Percentiles rank a stretch among this genome's conserved stretches.
Evolutionary conservation across 352 stramenopile genomes (phyloP).

Genomic region (Phytophthora tentaculata): DNA sequence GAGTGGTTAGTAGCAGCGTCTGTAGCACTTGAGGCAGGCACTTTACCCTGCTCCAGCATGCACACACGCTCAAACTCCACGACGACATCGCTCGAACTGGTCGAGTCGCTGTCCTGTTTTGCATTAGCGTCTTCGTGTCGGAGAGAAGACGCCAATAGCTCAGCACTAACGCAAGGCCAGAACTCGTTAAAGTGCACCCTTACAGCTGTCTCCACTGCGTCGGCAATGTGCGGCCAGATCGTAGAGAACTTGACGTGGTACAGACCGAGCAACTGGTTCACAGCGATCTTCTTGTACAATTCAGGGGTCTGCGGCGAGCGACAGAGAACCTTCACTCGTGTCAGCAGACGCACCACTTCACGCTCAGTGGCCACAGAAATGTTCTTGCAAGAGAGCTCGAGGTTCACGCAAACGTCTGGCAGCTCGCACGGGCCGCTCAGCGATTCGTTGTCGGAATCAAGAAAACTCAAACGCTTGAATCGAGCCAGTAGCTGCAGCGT

Average conservation of each 20-base stretch:
- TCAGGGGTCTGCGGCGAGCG: slow-evolving; percentile 74
- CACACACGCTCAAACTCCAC: slow-evolving; percentile 62
- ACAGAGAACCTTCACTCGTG: slow-evolving; percentile 78
- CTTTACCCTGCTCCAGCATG: slow-evolving; percentile 56
- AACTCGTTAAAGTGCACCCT: slow-evolving; percentile 65
- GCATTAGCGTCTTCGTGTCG: slow-evolving; percentile 41
- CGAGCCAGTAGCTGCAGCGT: slow-evolving; percentile 69
- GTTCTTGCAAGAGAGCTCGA: slow-evolving; percentile 59
- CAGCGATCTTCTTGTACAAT: slow-evolving; percentile 79
- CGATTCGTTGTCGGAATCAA: slow-evolving; percentile 49
- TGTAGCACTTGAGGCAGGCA: slow-evolving; percentile 55
- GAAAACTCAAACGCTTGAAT: slow-evolving; percentile 58
- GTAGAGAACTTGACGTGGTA: slow-evolving; percentile 91
- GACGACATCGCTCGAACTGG: slow-evolving; percentile 21
- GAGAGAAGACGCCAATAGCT: slow-evolving; percentile 57
- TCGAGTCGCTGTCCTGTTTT: slow-evolving; percentile 15
- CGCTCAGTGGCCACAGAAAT: slow-evolving; percentile 83
- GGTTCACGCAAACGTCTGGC: slow-evolving; percentile 64
- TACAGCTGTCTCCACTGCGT: slow-evolving; percentile 68
- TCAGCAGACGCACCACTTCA: slow-evolving; percentile 82
- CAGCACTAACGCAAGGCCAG: slow-evolving; percentile 63
- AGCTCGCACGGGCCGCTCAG: slow-evolving; percentile 73
- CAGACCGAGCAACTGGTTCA: slow-evolving; percentile 79
- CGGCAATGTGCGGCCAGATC: slow-evolving; percentile 82
- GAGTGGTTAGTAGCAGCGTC: slow-evolving; percentile 78